Conservation (phyloP, 2,329 filamentous ascomycete species). For the Diaporthe nobilis region DNA sequence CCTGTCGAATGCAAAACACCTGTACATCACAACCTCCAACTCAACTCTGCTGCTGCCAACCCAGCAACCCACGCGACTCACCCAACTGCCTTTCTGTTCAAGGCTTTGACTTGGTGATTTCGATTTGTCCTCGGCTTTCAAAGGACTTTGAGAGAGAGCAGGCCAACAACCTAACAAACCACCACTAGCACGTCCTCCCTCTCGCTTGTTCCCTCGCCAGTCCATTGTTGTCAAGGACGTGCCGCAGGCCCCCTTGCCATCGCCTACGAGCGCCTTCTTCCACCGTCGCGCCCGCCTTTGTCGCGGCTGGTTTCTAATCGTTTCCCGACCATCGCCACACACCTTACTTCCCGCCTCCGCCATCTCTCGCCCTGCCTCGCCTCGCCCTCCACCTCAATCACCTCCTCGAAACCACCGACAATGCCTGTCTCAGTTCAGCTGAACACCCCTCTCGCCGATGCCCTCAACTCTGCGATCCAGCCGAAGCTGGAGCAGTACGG, state of each 20-base stretch:
- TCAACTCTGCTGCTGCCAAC: not conserved
- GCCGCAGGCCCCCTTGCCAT: constrained; percentile 12
- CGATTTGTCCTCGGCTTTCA: not conserved
- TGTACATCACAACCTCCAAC: constrained; percentile 8
- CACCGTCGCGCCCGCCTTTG: constrained; percentile 25
- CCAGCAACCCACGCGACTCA: constrained; percentile 4
- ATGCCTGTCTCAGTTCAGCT: constrained; percentile 86
- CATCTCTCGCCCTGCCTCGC: not conserved
- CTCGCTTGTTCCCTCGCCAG: not conserved
- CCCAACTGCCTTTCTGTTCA: constrained; percentile 6
- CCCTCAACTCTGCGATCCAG: constrained; percentile 86
- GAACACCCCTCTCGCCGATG: constrained; percentile 86
- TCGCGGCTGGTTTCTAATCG: constrained; percentile 24
- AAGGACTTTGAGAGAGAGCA: constrained; percentile 17
- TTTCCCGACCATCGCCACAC: not conserved
- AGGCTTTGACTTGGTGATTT: constrained; percentile 21
- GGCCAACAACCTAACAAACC: not conserved
- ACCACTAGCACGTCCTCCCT: not conserved
- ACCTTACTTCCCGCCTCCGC: constrained; percentile 2
- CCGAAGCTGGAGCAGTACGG: constrained; percentile 93
- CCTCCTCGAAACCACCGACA: constrained; percentile 46
- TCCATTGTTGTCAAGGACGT: constrained; percentile 38
- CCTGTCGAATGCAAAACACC: constrained; percentile 33
- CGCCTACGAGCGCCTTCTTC: not conserved
- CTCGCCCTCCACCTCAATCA: constrained; percentile 6